phyloP scores from a whole-genome alignment of 1,139 yeast species.

The Oligophagozyma castellii region DNA sequence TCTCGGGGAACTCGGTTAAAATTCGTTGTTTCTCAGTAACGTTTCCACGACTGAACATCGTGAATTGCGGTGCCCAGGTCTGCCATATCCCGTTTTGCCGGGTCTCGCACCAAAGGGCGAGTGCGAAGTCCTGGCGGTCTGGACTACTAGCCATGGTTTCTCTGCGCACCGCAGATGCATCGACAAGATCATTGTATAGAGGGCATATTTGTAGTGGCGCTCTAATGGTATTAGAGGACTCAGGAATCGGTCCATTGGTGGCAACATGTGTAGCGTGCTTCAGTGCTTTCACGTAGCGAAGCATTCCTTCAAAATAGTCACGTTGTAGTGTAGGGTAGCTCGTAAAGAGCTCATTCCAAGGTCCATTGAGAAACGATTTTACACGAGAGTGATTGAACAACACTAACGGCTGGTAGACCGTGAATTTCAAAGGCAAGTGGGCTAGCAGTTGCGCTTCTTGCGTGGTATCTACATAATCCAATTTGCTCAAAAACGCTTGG shows the following conservation, averaged over 20 bases:
- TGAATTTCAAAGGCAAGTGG: slow-evolving; percentile 38
- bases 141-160: slow-evolving; percentile 28
- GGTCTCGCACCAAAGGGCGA: slow-evolving; percentile 60
- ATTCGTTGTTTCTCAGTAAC: slow-evolving; percentile 68
- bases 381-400: slow-evolving; percentile 31
- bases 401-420: slow-evolving; percentile 55
- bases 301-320: slow-evolving; percentile 21
- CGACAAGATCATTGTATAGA: slow-evolving; percentile 40
- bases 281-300: slow-evolving; percentile 13
- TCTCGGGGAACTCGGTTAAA: slow-evolving; percentile 27
- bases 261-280: slow-evolving; percentile 47
- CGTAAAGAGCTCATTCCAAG: slow-evolving; percentile 26
- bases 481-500: not conserved
- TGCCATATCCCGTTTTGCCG: slow-evolving; percentile 67
- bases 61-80: slow-evolving; percentile 71
- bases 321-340: slow-evolving; percentile 4
- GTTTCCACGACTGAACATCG: slow-evolving; percentile 88
- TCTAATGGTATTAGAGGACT: slow-evolving; percentile 33
- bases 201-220: slow-evolving; percentile 52
- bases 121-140: slow-evolving; percentile 29
- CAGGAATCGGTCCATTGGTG: slow-evolving; percentile 52
- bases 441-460: slow-evolving; percentile 5
- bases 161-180: slow-evolving; percentile 10
- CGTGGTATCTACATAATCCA: slow-evolving; percentile 6
- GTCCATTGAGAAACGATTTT: slow-evolving; percentile 28